Percentiles rank a stretch among this genome's conserved stretches.
Evolutionary conservation across 2,329 filamentous ascomycete genomes (phyloP).

Genomic region (Microsporum audouinii): DNA sequence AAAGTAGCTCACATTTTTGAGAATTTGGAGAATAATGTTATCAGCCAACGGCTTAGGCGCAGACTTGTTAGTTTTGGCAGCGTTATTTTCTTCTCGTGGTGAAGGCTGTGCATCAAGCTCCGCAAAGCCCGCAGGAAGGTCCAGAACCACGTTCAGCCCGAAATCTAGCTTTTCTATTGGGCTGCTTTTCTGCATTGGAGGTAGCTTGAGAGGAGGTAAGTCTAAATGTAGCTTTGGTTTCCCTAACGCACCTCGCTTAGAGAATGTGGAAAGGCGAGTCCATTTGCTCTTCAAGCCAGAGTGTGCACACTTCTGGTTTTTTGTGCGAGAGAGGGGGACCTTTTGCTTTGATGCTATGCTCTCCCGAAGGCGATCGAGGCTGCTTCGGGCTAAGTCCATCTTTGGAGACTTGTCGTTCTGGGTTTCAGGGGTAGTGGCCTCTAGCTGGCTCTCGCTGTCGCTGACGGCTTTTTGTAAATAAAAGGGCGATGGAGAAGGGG

Average conservation of each 20-base stretch:
- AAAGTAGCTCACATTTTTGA: constrained; percentile 39
- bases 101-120: not conserved
- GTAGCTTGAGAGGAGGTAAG: not conserved
- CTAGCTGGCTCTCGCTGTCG: not conserved
- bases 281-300: not conserved
- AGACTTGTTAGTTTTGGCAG: constrained; percentile 28
- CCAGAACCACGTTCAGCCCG: not conserved
- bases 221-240: not conserved
- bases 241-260: not conserved
- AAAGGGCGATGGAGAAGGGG: not conserved
- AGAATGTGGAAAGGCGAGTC: not conserved
- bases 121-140: not conserved
- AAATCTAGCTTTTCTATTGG: not conserved
- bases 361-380: not conserved
- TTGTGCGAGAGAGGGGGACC: not conserved
- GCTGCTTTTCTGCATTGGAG: not conserved
- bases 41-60: constrained; percentile 28
- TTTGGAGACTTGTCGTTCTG: not conserved
- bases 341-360: constrained; percentile 1
- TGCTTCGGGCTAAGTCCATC: not conserved
- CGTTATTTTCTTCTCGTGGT: constrained; percentile 11
- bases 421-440: not conserved
- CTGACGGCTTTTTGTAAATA: not conserved
- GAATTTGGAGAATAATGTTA: constrained; percentile 41
- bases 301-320: not conserved